Base-by-base conservation (phyloP, 495 filamentous ascomycete genomes). In the Lophiostoma macrostomum region DNA sequence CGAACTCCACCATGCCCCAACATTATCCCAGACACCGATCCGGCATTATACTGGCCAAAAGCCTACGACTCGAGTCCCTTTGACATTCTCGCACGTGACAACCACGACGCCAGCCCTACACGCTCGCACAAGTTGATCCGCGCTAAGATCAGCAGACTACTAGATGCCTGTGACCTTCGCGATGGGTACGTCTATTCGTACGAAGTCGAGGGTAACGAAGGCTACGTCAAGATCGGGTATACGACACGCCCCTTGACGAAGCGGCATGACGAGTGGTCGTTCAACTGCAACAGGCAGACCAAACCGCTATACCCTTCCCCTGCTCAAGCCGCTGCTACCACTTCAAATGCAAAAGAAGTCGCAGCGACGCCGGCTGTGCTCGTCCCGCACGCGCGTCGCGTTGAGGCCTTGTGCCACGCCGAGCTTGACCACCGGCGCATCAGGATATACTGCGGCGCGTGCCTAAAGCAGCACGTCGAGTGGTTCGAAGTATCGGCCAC, bases 381-480 rank as follows among this genome's bases (percentile, higher is more conserved):
- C 30, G 23, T 38, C 19, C 45, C 45, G 14, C 28, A 49, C 16
- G 30, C 45, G 5, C 45, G 30, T 16, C 45, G 45, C 30, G 16
- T 49, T 20, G 45, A 49, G 32, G 45, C 45, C 19, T 27, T 49
- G 24, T 49, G 45, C 30, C 45, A 49, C 45, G 30, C 45, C 28
- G 45, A 49, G 32, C 30, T 49, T 4, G 18, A 49, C 25, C 45
- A 49, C 19, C 45, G 19, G 4, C 5, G 16, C 28, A 49, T 35
- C 28, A 23, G 16, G 19, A 37, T 49, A 16, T 49, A 36, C 23
- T 49, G 45, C 19, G 13, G 30, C 14, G 45, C 8, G 8, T 53
- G 49, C 49, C 27, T 53, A 53, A 53, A 53, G 27, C 24, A 44
- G 20, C 49, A 53, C 49, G 12, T 42, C 28, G 49, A 53, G 19